Base-by-base conservation (phyloP, 352 stramenopile genomes). In the Globisporangium irregulare region DNA sequence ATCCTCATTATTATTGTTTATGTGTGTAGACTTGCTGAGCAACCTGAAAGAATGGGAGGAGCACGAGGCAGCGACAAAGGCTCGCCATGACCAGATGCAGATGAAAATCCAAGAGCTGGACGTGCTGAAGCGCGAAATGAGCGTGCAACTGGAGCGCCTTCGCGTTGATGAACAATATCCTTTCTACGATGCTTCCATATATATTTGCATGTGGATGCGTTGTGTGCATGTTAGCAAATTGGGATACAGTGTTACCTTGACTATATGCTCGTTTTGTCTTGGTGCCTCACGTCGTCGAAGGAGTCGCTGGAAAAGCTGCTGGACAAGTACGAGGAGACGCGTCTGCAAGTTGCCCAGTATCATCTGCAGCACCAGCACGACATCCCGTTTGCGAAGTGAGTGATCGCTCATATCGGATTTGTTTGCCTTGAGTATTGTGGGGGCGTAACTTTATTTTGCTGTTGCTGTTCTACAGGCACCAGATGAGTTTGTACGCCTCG, bases 401-500 rank as follows among this genome's bases (percentile, higher is more conserved):
- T 63, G 18, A 9, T 8, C 14, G 6, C 43, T 50, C 43, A 9
- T 22, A 50, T 22, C 9, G 15, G n/a, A 9, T 5, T 2, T 22
- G 18, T 50, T 24, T 32, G 4, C 41, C n/a, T n/a, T 64, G 36
- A 10, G 27, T 27, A 36, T 15, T 1, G 25, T 55, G 41, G 51
- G 15, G 51, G 27, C 67, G n/a, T 61, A 18, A 29, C 8, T 61
- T 58, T 9, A 14, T 70, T 10, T 67, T 27, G 63, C 51, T 25
- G 29, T 25, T 67, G n/a, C 4, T 36, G 12, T 20, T 58, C 5
- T 12, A 4, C 55, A 94, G 86, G 57, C 86, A 91, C 58, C 81
- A 89, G 62, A 92, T 94, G 82, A 87, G 82, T 27, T 68, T 94
- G 24, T 92, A 90, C 46, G 86, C 86, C 3, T 82, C 82, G 6